These are phyloP conservation scores for Aspergillus sp. DNA, from an alignment of 2,329 filamentous ascomycete genomes.

Conservation along the genomic window DNA sequence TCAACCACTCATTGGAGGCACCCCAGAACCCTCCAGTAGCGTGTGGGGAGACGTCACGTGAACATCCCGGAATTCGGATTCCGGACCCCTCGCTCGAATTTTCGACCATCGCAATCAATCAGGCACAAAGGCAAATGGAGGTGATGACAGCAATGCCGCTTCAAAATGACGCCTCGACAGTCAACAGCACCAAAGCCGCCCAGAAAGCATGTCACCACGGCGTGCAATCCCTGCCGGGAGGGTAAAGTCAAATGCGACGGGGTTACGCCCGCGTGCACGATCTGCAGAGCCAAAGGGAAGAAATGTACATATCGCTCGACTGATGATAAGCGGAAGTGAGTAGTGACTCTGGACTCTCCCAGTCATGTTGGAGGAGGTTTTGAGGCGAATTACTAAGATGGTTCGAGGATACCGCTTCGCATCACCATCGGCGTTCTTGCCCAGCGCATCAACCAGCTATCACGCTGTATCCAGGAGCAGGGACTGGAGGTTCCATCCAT, in stretches of 20 bases:
- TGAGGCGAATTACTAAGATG: not conserved
- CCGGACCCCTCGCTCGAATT: too few relatives aligned
- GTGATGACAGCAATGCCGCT: too few relatives aligned
- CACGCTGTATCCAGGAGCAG: slow-evolving; percentile 45
- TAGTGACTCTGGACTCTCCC: slow-evolving; percentile 30
- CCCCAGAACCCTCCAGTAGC: too few relatives aligned
- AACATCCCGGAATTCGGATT: too few relatives aligned
- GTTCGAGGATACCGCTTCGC: not conserved
- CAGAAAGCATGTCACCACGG: slow-evolving; percentile 50
- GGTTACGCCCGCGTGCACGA: slow-evolving; percentile 40
- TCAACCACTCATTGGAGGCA: too few relatives aligned
- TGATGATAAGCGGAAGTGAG: slow-evolving; percentile 44
- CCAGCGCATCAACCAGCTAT: slow-evolving; percentile 39
- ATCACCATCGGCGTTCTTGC: not conserved
- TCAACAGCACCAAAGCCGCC: slow-evolving; percentile 26
- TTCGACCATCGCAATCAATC: too few relatives aligned
- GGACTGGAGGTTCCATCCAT: slow-evolving; percentile 44
- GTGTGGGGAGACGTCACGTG: too few relatives aligned
- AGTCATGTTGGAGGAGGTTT: slow-evolving; percentile 23
- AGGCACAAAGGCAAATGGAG: too few relatives aligned
- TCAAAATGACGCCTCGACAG: too few relatives aligned
- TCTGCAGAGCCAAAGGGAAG: slow-evolving; percentile 42
- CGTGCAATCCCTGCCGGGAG: slow-evolving; percentile 50
- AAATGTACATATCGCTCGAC: slow-evolving; percentile 44
- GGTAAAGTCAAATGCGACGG: slow-evolving; percentile 50